Evolutionary conservation across 108 stramenopile genomes (phyloP).

Genomic region (Aurantiochytrium sp.): DNA sequence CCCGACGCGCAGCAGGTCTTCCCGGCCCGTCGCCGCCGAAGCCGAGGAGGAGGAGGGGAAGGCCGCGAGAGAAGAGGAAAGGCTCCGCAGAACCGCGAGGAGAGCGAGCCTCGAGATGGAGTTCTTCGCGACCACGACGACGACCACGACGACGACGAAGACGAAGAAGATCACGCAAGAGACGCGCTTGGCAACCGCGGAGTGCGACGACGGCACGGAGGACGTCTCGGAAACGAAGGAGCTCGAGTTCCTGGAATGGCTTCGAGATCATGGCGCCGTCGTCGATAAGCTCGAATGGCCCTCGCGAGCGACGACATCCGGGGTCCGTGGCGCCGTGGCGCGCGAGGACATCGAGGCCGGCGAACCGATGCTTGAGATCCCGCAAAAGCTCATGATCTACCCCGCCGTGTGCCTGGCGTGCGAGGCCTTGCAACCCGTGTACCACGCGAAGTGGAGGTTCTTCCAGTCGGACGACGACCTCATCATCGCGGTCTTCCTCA

Average conservation of each 20-base stretch:
- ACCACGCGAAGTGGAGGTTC: background rate
- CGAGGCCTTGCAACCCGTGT: background rate
- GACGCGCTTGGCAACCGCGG: too few species aligned
- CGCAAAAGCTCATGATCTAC: slow-evolving; percentile 34
- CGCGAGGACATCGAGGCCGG: slow-evolving; percentile 34
- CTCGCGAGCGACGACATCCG: background rate
- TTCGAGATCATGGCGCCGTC: slow-evolving; percentile 30
- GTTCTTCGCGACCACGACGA: too few species aligned
- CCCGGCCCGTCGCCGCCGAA: too few species aligned
- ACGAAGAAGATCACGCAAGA: too few species aligned
- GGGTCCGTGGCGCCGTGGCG: slow-evolving; percentile 42
- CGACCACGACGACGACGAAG: too few species aligned
- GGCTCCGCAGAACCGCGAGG: too few species aligned
- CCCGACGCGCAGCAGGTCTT: too few species aligned
- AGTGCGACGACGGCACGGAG: slow-evolving; percentile 6
- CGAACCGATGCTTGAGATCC: slow-evolving; percentile 37
- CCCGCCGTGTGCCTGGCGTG: background rate
- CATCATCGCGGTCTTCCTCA: slow-evolving; percentile 49
- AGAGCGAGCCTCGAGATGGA: too few species aligned
- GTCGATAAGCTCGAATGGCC: slow-evolving; percentile 38
- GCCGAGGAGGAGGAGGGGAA: too few species aligned
- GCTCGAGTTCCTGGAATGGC: slow-evolving; percentile 30
- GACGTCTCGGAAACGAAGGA: background rate
- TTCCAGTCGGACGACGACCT: slow-evolving; percentile 42
- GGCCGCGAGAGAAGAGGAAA: too few species aligned